Conservation (phyloP, 768 basidiomycete species). For the Suillus brevipes region DNA sequence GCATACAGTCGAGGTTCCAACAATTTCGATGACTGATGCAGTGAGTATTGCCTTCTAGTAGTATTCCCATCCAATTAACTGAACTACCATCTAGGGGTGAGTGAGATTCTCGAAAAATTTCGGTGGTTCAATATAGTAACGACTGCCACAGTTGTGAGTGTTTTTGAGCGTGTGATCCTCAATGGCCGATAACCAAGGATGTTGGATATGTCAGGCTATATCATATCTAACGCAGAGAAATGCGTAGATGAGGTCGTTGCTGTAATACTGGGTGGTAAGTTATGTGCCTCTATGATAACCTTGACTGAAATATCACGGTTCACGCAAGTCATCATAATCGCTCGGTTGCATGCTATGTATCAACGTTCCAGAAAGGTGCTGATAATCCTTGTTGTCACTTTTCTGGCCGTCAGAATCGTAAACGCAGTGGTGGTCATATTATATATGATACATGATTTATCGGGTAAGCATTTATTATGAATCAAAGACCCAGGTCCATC, state of each 20-base stretch:
- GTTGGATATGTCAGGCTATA: not conserved
- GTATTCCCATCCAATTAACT: not conserved
- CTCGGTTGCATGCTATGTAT: not conserved
- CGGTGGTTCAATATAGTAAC: not conserved
- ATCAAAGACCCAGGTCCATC: no score
- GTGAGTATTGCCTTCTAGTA: not conserved
- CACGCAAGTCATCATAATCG: not conserved
- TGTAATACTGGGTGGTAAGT: not conserved
- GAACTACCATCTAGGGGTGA: not conserved
- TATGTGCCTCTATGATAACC: no score
- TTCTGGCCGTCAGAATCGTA: no score
- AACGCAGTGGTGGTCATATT: no score
- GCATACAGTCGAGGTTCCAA: not conserved
- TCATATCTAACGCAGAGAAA: no score
- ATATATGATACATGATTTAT: no score
- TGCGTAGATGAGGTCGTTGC: no score
- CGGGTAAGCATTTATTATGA: no score
- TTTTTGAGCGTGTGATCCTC: not conserved
- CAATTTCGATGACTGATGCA: not conserved
- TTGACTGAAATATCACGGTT: not conserved
- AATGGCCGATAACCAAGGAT: no score
- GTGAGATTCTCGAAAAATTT: not conserved
- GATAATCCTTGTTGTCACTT: not conserved
- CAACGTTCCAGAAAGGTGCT: not conserved
- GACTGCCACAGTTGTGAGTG: not conserved